Evolutionary conservation across 768 basidiomycete species (phyloP), one percentile per base, ranked within the genome.

Genomic region (Pholiota microspora): DNA sequence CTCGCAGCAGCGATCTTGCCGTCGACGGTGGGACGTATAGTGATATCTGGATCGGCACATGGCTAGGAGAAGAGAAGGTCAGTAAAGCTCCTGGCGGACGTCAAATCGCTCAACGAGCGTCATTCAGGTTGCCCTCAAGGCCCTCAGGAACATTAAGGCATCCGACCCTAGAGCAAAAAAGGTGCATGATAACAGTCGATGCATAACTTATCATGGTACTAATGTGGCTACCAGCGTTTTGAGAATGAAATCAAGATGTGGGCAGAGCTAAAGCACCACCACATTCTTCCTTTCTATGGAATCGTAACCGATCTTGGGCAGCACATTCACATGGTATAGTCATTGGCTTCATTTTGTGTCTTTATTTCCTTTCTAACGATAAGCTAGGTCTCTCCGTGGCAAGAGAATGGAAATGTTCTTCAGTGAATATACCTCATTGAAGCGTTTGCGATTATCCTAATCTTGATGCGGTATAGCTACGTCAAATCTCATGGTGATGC

Each of bases 311-410:
- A 82, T 55, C 70, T 79, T 53, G 81, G 79, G 0, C 74, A 69
- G 35, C 71, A 76, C 38, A 69, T 84, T 45, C 74, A 83, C 59
- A 81, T 80, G 64, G 82, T 73, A 61, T 66, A 59, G 42, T 16
- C 36, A 47, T 51, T 21, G 27, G 9, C 23, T 31, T 12, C 29
- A 21, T 12, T 34, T 29, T 25, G 25, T 38, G 5, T 27, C 1
- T 16, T 9, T 21, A 9, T 21, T 29, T 27, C 3, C 45, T 35
- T 25, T 31, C 29, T 23, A 24, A 31, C 21, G 27, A 21, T 50
- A n/a, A 4, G 21, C 24, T 49, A 63, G 62, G 81, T 85, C 28
- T 83, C 83, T 8, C 80, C 83, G 4, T 85, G 84, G 84, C 82
- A 83, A 68, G 71, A 75, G 31, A 76, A 82, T 59, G 82, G 81